phyloP scores from a whole-genome alignment of 257 asterid genomes.

The Eucommia ulmoides region DNA sequence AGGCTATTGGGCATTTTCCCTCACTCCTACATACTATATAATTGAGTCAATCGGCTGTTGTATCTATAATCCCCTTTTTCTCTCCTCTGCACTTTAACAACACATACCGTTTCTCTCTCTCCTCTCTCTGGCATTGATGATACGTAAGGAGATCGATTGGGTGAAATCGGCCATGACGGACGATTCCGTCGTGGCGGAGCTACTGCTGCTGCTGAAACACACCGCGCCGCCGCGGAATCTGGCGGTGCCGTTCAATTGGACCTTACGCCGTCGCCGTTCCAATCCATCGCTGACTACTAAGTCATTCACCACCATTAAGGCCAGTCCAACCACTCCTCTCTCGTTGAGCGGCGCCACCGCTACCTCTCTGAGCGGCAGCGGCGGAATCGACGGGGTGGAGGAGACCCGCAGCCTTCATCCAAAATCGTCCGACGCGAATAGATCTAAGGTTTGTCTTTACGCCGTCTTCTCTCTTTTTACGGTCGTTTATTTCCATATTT shows the following conservation, averaged over 20 bases:
- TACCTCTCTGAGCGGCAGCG: slow-evolving; percentile 11
- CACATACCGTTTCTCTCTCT: slow-evolving; percentile 8
- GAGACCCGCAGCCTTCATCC: slow-evolving; percentile 24
- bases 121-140: not conserved
- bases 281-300: slow-evolving; percentile 14
- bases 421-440: slow-evolving; percentile 17
- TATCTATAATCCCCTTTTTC: slow-evolving; percentile 33
- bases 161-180: slow-evolving; percentile 41
- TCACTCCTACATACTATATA: too few relatives aligned
- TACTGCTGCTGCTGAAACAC: slow-evolving; percentile 15
- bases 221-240: slow-evolving; percentile 13
- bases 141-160: slow-evolving; percentile 34
- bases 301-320: slow-evolving; percentile 26
- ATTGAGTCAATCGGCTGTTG: too few relatives aligned
- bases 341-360: slow-evolving; percentile 69
- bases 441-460: slow-evolving; percentile 64
- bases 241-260: slow-evolving; percentile 40
- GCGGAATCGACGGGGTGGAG: slow-evolving; percentile 26
- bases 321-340: slow-evolving; percentile 66
- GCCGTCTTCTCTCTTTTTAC: too few relatives aligned
- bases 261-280: slow-evolving; percentile 64
- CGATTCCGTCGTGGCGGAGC: slow-evolving; percentile 58
- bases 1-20: too few relatives aligned
- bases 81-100: slow-evolving; percentile 8
- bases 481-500: too few relatives aligned